Conservation (phyloP, 108 stramenopile species). For the Mediolabrus comicus region DNA sequence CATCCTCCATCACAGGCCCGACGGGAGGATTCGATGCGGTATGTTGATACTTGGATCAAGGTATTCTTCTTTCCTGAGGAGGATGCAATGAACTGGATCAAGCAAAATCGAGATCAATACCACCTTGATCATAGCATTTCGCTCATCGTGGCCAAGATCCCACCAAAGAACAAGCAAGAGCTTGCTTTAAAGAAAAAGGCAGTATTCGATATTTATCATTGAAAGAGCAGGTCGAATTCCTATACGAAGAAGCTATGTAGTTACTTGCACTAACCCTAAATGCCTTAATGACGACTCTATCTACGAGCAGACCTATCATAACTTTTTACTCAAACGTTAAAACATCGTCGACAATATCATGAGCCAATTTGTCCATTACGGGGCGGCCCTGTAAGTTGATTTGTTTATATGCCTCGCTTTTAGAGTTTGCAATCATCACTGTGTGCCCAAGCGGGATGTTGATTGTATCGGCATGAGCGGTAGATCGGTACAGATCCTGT, state of each 20-base stretch:
- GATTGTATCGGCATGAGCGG: conserved; percentile 49
- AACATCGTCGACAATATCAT: conserved; percentile 61
- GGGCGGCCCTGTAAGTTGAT: conserved; percentile 77
- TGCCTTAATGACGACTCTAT: too few relatives aligned
- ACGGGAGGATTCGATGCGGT: conserved; percentile 49
- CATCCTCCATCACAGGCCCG: conserved; percentile 34
- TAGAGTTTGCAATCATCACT: conserved; percentile 84
- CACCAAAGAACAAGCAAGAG: conserved; percentile 3
- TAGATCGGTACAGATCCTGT: conserved; percentile 52
- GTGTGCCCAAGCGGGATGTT: conserved; percentile 76
- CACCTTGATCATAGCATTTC: conserved; percentile 45
- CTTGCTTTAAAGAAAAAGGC: conserved; percentile 5
- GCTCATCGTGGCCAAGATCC: conserved; percentile 24
- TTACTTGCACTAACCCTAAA: too few relatives aligned
- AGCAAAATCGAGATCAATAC: conserved; percentile 43
- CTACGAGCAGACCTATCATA: too few relatives aligned
- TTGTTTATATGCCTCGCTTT: conserved; percentile 53
- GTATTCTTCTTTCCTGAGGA: conserved; percentile 88
- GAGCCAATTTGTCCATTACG: conserved; percentile 74
- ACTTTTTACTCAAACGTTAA: conserved; percentile 9
- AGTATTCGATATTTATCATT: background rate
- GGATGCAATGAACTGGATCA: conserved; percentile 63
- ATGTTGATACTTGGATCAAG: conserved; percentile 89
- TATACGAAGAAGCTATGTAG: background rate
- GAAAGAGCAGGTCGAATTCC: background rate